A percentile compares a stretch with the other conserved stretches of the same genome.
These are phyloP conservation scores for Trichoderma afroharzianum DNA, from an alignment of 2,329 filamentous ascomycete species.

Conservation along the genomic window DNA sequence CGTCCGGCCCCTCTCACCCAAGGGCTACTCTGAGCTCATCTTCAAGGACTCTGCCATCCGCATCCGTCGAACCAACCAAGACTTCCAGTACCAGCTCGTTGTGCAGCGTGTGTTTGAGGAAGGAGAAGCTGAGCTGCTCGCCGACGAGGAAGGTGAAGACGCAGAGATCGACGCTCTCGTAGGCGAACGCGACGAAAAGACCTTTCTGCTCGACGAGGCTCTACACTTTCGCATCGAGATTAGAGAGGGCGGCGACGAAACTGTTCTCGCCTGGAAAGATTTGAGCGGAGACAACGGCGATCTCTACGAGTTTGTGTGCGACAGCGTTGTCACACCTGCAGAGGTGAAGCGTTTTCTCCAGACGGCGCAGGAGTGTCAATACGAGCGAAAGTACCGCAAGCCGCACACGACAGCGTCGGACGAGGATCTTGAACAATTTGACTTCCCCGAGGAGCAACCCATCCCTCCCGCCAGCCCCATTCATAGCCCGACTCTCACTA, in stretches of 20 bases:
- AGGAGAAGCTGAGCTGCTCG: conserved; percentile 87
- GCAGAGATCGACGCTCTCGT: conserved; percentile 69
- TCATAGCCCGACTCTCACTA: conserved; percentile 53
- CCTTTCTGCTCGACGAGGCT: conserved; percentile 88
- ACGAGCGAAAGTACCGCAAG: conserved; percentile 90
- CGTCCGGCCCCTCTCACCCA: conserved; percentile 89
- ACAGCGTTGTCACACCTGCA: conserved; percentile 63
- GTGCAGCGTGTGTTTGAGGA: conserved; percentile 96
- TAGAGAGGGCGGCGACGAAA: conserved; percentile 74
- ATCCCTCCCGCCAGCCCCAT: conserved; percentile 63
- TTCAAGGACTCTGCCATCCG: conserved; percentile 95
- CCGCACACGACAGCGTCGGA: conserved; percentile 76
- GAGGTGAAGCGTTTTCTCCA: conserved; percentile 78
- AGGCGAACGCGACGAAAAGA: conserved; percentile 91
- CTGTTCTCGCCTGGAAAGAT: conserved; percentile 91
- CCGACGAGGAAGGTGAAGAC: conserved; percentile 85
- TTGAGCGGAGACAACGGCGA: conserved; percentile 90
- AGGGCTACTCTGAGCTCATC: conserved; percentile 97
- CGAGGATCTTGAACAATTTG: conserved; percentile 76
- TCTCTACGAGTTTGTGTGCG: conserved; percentile 97
- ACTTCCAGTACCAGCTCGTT: conserved; percentile 96
- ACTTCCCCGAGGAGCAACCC: conserved; percentile 64
- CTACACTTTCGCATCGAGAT: conserved; percentile 83
- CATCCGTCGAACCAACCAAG: conserved; percentile 88
- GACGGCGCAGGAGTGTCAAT: conserved; percentile 88